phyloP scores from a whole-genome alignment of 2,329 filamentous ascomycete species.

The Clonostachys byssicola region DNA sequence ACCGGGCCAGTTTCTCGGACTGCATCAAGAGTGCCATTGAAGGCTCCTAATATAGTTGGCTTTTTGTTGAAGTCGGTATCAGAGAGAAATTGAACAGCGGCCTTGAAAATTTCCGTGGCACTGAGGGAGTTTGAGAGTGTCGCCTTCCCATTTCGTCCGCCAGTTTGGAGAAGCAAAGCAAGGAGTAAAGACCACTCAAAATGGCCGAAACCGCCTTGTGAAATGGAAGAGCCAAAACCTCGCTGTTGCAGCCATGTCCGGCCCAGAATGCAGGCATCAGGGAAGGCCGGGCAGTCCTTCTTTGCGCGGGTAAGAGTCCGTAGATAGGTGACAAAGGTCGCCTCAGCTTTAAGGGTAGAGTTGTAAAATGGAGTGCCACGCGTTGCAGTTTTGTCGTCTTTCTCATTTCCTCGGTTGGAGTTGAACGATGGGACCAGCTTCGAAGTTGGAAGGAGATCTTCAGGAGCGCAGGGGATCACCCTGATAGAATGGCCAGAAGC shows the following conservation, averaged over 20 bases:
- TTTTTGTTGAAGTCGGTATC: slow-evolving; percentile 67
- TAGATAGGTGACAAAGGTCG: slow-evolving; percentile 68
- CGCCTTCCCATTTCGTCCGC: slow-evolving; percentile 65
- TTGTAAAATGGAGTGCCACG: slow-evolving; percentile 82
- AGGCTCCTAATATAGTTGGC: slow-evolving; percentile 48
- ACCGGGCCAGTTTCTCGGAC: slow-evolving; percentile 54
- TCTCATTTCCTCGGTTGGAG: slow-evolving; percentile 57
- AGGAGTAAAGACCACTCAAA: slow-evolving; percentile 87
- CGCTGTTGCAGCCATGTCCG: slow-evolving; percentile 87
- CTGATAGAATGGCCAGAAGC: slow-evolving; percentile 52
- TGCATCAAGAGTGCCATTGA: slow-evolving; percentile 21
- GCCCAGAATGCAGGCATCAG: slow-evolving; percentile 81
- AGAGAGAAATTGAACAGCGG: slow-evolving; percentile 81
- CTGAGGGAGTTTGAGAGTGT: slow-evolving; percentile 77
- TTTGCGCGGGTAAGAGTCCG: slow-evolving; percentile 68
- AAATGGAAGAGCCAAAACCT: slow-evolving; percentile 68
- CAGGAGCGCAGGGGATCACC: slow-evolving; percentile 71
- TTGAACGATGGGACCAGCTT: slow-evolving; percentile 70
- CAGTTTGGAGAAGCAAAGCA: slow-evolving; percentile 76
- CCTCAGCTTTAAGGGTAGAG: slow-evolving; percentile 75
- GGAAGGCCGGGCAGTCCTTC: slow-evolving; percentile 67
- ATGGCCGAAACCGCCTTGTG: slow-evolving; percentile 80
- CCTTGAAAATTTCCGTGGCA: slow-evolving; percentile 93
- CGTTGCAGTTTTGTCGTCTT: slow-evolving; percentile 33
- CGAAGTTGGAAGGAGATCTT: slow-evolving; percentile 62